phyloP scores from a whole-genome alignment of 2,329 filamentous ascomycete genomes.

The Fusarium proliferatum region DNA sequence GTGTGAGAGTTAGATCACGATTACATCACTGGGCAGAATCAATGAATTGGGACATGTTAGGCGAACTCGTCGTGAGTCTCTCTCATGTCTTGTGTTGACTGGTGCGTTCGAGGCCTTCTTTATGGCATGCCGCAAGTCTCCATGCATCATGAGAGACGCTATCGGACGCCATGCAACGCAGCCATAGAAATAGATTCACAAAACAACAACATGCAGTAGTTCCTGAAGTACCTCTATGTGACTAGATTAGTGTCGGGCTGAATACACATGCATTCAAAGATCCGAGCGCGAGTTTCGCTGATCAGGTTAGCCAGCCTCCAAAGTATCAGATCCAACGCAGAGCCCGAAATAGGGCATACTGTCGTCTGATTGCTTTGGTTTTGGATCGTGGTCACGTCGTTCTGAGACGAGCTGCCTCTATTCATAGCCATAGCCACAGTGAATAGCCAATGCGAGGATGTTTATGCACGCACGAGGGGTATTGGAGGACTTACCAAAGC shows the following conservation, averaged over 20 bases:
- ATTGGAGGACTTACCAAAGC: background rate
- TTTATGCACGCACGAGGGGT: background rate
- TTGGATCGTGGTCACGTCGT: background rate
- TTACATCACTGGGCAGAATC: background rate
- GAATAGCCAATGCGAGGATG: background rate
- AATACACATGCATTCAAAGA: background rate
- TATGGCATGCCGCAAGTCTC: no score
- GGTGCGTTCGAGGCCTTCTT: background rate
- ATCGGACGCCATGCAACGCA: background rate
- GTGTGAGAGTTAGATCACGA: background rate
- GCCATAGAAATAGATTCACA: background rate
- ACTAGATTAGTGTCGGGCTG: no score
- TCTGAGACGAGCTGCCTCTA: background rate
- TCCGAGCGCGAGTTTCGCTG: background rate
- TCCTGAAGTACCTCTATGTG: fast-evolving
- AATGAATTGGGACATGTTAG: no score
- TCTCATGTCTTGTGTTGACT: background rate
- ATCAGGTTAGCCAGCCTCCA: background rate
- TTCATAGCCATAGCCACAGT: background rate
- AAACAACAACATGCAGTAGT: background rate
- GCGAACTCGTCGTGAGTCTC: background rate
- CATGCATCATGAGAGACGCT: background rate
- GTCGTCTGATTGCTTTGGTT: no score
- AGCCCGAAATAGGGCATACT: fast-evolving
- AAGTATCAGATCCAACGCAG: fast-evolving